Conservation (phyloP, 2,329 filamentous ascomycete genomes). For the Cordyceps pruinosa region DNA sequence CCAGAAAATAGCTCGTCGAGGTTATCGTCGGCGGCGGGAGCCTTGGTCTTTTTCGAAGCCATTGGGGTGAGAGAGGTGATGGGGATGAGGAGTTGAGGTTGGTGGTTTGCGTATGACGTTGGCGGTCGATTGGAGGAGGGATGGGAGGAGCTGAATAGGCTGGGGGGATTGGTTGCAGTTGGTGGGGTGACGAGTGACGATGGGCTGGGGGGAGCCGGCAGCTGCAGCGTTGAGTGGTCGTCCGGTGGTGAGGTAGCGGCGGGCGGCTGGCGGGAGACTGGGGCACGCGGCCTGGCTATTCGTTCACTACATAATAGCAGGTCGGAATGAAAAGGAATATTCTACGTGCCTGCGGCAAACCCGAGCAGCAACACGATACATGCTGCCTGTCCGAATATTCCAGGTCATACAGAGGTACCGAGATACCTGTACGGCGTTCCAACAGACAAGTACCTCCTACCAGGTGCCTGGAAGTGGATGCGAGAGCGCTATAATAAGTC, state of each 20-base stretch:
- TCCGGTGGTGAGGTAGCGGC: background rate
- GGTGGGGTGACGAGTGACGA: constrained; percentile 13
- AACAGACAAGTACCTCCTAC: no score
- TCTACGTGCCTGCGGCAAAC: no score
- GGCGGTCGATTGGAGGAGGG: background rate
- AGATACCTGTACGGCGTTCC: no score
- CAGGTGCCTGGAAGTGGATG: background rate
- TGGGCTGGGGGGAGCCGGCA: background rate
- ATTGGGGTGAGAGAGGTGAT: constrained; percentile 29
- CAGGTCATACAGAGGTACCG: no score
- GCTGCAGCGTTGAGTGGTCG: background rate
- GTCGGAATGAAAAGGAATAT: no score
- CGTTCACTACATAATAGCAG: no score
- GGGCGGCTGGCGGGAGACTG: background rate
- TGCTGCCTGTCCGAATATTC: no score
- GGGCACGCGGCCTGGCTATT: background rate
- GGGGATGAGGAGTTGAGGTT: background rate
- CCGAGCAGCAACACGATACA: no score
- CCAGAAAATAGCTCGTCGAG: constrained; percentile 60
- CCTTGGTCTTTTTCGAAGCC: constrained; percentile 55
- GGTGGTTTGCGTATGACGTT: constrained; percentile 7
- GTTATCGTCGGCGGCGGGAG: constrained; percentile 49
- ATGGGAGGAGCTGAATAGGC: background rate
- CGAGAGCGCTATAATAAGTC: background rate
- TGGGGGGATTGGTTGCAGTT: constrained; percentile 10